Evolutionary conservation across 1,284 basidiomycete genomes (phyloP), one percentile per base, ranked within the genome.

Genomic region (Kwoniella shivajii): DNA sequence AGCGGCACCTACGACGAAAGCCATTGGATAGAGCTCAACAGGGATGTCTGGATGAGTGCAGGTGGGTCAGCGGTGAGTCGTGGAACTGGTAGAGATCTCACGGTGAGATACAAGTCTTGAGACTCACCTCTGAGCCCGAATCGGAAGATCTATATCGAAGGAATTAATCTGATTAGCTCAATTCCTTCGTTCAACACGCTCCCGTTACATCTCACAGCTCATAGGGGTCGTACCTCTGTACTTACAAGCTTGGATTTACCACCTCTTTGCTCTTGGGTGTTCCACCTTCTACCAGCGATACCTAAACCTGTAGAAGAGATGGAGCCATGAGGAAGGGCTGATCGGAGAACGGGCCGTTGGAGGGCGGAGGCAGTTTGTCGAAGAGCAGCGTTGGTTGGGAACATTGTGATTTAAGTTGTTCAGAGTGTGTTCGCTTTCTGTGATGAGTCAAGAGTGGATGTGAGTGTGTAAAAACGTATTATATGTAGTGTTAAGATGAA

Each of bases 21-120:
- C 71, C 65, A 78, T 74, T 10, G 76, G 76, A 65, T 77, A 78
- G 26, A 77, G 71, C 67, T 78, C 76, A 53, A 76, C 70, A 48
- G 76, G 76, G 48, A 78, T 68, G 63, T 78, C 76, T 77, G 33
- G 33, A 27, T 11, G 38, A 24, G 26, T 29, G 41, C 10, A 10
- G 41, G 10, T 11, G 41, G 41, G 11, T n/a, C n/a, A n/a, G n/a
- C n/a, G n/a, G n/a, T n/a, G n/a, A n/a, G n/a, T n/a, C n/a, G n/a
- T n/a, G n/a, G n/a, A n/a, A n/a, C n/a, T n/a, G n/a, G n/a, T n/a
- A n/a, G n/a, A n/a, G n/a, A n/a, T n/a, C n/a, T n/a, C n/a, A n/a
- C n/a, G n/a, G n/a, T n/a, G n/a, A 14, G n/a, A 10, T 39, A 20
- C 20, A 3, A 2, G n/a, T 6, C 14, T 11, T 26, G 46, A 26